phyloP scores from a whole-genome alignment of 139 green algal species.

The Eudorina sp. region DNA sequence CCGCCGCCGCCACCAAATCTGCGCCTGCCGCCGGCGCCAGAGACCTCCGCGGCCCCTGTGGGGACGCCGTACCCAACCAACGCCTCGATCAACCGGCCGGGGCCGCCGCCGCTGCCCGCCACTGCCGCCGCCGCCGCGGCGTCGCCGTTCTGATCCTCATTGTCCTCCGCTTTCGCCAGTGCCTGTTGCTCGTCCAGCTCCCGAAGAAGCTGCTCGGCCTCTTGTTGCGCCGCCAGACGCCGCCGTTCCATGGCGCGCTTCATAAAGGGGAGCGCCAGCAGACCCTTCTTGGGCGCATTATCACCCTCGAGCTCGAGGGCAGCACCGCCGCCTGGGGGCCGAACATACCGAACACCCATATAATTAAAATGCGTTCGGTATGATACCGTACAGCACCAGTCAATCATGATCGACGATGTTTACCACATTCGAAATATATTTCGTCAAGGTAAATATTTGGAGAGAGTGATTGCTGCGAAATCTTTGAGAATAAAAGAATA shows the following conservation, averaged over 20 bases:
- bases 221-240: constrained; percentile 73
- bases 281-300: constrained; percentile 72
- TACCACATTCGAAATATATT: too few species aligned
- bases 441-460: too few species aligned
- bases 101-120: not conserved
- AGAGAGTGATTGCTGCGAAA: too few species aligned
- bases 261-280: constrained; percentile 97
- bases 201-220: constrained; percentile 70
- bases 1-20: constrained; percentile 42
- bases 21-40: constrained; percentile 22
- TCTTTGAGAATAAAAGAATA: too few species aligned
- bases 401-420: too few species aligned
- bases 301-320: not conserved
- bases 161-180: constrained; percentile 11
- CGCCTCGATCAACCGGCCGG: not conserved
- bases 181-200: constrained; percentile 49
- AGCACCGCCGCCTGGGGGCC: not conserved
- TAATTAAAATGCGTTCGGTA: too few species aligned
- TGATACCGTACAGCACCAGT: too few species aligned
- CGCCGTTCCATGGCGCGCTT: constrained; percentile 76
- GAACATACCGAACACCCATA: too few species aligned
- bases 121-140: not conserved
- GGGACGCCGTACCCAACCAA: constrained; percentile 23
- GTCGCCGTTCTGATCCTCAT: not conserved
- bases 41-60: too few species aligned